Evolutionary conservation across 1,284 basidiomycete genomes (phyloP).

Genomic region (Ganoderma leucocontextum): DNA sequence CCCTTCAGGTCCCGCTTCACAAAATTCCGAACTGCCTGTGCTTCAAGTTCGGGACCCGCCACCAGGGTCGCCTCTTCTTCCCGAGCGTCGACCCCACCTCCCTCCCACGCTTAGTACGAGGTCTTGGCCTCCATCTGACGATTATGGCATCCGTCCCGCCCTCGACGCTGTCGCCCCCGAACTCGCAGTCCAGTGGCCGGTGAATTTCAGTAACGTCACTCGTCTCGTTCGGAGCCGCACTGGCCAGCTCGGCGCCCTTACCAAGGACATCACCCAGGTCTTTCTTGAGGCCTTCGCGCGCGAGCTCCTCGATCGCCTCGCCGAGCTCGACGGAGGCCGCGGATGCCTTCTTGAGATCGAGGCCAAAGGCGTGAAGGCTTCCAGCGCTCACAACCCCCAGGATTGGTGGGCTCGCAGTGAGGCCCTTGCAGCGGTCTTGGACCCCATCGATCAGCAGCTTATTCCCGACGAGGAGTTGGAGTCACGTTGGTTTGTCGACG

Average conservation of each 20-base stretch:
- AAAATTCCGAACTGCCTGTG: neutral
- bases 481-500: neutral
- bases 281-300: neutral
- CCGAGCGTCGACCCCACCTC: neutral
- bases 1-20: neutral
- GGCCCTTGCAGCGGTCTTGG: neutral
- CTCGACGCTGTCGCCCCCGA: neutral
- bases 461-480: neutral
- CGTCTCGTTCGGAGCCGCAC: neutral
- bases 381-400: neutral
- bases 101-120: neutral
- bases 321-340: fast-evolving
- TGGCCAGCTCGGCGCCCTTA: neutral
- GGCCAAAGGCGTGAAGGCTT: neutral
- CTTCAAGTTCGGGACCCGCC: neutral
- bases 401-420: neutral
- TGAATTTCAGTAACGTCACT: neutral
- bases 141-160: neutral
- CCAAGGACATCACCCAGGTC: neutral
- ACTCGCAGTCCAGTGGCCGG: neutral
- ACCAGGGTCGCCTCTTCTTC: neutral
- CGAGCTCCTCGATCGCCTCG: neutral
- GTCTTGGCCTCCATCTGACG: neutral
- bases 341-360: neutral
- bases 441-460: neutral